Conservation (phyloP, 495 filamentous ascomycete genomes). For the Penicillium paradoxum region DNA sequence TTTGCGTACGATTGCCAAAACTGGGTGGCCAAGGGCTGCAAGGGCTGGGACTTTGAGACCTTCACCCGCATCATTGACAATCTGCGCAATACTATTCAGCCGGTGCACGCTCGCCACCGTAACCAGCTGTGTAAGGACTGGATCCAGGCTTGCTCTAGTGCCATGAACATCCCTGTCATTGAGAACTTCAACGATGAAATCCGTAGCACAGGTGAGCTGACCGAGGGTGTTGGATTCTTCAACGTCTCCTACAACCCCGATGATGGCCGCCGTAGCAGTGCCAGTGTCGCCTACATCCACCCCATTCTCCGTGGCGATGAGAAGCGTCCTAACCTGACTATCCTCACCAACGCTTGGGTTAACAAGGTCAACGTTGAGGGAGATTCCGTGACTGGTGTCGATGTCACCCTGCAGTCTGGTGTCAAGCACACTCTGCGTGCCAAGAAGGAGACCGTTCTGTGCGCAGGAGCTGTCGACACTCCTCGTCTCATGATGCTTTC, state of each 20-base stretch:
- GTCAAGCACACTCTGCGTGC: constrained; percentile 53
- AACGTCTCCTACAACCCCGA: constrained; percentile 79
- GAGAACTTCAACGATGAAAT: constrained; percentile 79
- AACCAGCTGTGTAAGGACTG: constrained; percentile 84
- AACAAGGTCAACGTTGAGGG: constrained; percentile 63
- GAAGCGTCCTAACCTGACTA: constrained; percentile 69
- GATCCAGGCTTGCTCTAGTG: constrained; percentile 66
- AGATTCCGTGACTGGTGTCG: constrained; percentile 59
- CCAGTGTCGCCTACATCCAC: constrained; percentile 82
- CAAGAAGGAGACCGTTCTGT: constrained; percentile 69
- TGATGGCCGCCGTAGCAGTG: constrained; percentile 69
- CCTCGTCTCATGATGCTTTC: constrained; percentile 69
- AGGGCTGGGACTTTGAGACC: constrained; percentile 72
- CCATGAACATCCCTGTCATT: constrained; percentile 70
- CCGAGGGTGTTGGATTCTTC: constrained; percentile 77
- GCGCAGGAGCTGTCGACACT: constrained; percentile 73
- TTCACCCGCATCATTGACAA: constrained; percentile 71
- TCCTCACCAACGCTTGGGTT: constrained; percentile 77
- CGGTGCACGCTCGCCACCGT: constrained; percentile 67
- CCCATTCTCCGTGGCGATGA: constrained; percentile 74
- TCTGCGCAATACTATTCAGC: constrained; percentile 73
- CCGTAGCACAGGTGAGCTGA: constrained; percentile 57
- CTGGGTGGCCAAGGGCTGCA: constrained; percentile 68
- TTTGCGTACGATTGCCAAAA: constrained; percentile 72
- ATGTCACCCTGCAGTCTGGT: constrained; percentile 62